phyloP scores from a whole-genome alignment of 495 filamentous ascomycete species.

The Cercophora scortea region DNA sequence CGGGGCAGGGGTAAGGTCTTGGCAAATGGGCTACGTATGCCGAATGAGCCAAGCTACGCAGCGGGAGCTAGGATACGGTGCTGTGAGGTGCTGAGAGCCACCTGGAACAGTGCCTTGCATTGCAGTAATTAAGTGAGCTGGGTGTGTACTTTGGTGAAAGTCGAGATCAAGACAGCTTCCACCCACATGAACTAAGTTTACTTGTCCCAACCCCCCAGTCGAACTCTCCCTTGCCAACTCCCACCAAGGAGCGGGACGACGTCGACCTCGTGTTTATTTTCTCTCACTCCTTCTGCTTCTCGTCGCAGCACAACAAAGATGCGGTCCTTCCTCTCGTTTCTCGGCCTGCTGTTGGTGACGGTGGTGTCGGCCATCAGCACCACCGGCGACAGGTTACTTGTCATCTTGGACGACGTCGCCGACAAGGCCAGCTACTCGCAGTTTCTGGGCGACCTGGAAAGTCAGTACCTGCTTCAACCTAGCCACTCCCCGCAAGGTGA shows the following conservation, averaged over 20 bases:
- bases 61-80: not conserved
- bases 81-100: not conserved
- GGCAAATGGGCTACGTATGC: conserved; percentile 33
- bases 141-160: not conserved
- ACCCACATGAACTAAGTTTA: not conserved
- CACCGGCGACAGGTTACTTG: conserved; percentile 73
- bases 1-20: conserved; percentile 7
- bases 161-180: conserved; percentile 1
- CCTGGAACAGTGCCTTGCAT: not conserved
- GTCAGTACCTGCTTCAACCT: conserved; percentile 35
- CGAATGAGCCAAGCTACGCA: conserved; percentile 5
- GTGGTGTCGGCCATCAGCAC: conserved; percentile 70
- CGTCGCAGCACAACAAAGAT: conserved; percentile 35
- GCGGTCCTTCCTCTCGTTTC: conserved; percentile 66
- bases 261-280: conserved; percentile 18
- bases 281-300: conserved; percentile 8
- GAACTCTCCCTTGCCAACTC: too few relatives aligned
- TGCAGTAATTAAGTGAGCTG: too few relatives aligned
- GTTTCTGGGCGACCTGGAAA: conserved; percentile 73
- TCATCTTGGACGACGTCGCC: conserved; percentile 72
- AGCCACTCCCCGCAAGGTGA: not conserved
- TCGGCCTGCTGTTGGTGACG: conserved; percentile 56
- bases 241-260: conserved; percentile 6
- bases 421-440: conserved; percentile 75
- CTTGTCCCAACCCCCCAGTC: too few relatives aligned